Percentiles rank a stretch among this genome's conserved stretches.
Evolutionary conservation across 305 asterid genomes (phyloP).

Genomic region (Withania somnifera): DNA sequence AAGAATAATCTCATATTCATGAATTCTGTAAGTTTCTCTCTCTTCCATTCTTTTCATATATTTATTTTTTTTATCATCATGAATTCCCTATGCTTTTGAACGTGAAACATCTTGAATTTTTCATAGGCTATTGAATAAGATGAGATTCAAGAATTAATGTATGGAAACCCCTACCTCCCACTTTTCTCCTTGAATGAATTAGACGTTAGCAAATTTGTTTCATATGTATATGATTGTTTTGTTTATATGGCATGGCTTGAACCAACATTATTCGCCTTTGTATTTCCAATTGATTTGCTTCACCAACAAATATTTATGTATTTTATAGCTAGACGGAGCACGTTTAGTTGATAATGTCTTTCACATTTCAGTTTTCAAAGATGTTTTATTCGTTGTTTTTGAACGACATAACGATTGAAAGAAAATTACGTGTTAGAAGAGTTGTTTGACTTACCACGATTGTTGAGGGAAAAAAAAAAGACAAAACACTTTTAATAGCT

Average conservation of each 20-base stretch:
- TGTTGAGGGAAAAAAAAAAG: background rate
- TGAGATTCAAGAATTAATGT: background rate
- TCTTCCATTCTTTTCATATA: background rate
- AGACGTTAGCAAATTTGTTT: background rate
- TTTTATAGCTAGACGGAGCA: background rate
- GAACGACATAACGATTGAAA: background rate
- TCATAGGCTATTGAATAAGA: background rate
- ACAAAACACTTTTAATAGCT: background rate
- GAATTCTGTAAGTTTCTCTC: slow-evolving; percentile 43
- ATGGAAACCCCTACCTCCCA: background rate
- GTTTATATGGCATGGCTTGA: background rate
- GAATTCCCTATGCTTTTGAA: background rate
- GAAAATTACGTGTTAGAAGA: background rate
- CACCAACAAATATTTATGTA: background rate
- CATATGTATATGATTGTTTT: background rate
- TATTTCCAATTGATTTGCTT: background rate
- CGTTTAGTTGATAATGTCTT: background rate
- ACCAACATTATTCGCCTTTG: background rate
- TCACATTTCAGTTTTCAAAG: background rate
- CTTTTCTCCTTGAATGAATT: background rate
- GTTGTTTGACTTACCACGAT: background rate
- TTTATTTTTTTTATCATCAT: background rate
- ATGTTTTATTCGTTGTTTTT: background rate
- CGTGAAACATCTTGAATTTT: background rate
- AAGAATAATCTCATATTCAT: slow-evolving; percentile 21